Evolutionary conservation across 371 early-diverging fungal species (phyloP), one percentile per base, ranked within the genome.

Genomic region (Gilbertella persicaria): DNA sequence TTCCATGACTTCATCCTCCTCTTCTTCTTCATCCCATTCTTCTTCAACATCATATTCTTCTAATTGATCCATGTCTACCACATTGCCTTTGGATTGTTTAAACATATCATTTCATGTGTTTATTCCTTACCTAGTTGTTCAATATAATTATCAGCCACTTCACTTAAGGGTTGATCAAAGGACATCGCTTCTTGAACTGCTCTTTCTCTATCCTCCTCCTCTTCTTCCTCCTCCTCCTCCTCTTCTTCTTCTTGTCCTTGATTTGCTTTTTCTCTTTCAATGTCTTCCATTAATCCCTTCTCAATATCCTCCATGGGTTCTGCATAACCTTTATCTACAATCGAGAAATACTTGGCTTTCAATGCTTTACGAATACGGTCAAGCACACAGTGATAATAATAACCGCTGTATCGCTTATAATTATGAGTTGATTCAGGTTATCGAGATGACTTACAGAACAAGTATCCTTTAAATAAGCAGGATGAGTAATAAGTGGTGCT

Each of bases 351-450:
- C 36, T 62, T 68, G 10, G 38, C 35, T 19, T 45, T 37, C 17
- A 60, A 7, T 14, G 13, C 6, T 10, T 14, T 38, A 6, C 66
- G 48, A 5, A 66, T n/a, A 28, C 59, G 55, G 19, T 40, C 16
- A 38, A 45, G 24, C 3, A 62, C 68, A 40, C 67, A 66, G 9
- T 21, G 17, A 36, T 72, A 72, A 50, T 60, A 66, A 24, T 36
- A 72, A 3, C 73, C 73, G 35, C 13, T 9, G n/a, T 26, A 45
- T 42, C 30, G 26, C 35, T 39, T 14, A 21, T 23, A 4, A 5
- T 0, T 25, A 7, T 33, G 33, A 35, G 4, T 24, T 5, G 30
- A 23, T 14, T 10, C 17, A 1, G 8, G 14, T 26, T 13, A 3
- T 6, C 20, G 9, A 30, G 24, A 26, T 26, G 37, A 40, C 23